Conservation (phyloP, 192 early-diverging fungal genomes). For the Mortierella antarctica region DNA sequence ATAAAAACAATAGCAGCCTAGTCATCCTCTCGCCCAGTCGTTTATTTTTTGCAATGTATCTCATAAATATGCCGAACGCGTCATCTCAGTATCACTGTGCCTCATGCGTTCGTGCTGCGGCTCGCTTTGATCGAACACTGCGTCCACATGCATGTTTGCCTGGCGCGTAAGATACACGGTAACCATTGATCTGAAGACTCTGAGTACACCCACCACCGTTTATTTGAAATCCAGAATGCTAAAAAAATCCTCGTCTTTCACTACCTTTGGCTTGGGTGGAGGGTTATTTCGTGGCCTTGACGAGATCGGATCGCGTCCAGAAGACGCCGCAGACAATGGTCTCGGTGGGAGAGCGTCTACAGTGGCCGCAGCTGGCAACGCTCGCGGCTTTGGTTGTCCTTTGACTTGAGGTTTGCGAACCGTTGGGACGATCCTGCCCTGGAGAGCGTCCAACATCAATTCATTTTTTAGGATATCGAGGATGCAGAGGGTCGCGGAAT, state of each 20-base stretch:
- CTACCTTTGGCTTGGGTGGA: too few species aligned
- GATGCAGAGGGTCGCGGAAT: neutral
- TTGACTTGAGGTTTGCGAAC: neutral
- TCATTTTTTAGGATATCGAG: slow-evolving; percentile 23
- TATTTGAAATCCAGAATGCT: slow-evolving; percentile 23
- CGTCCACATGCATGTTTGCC: too few species aligned
- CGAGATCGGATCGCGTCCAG: neutral
- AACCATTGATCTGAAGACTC: neutral
- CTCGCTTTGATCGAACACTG: too few species aligned
- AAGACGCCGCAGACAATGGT: neutral
- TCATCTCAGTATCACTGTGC: neutral
- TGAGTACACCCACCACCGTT: neutral
- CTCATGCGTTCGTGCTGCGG: too few species aligned
- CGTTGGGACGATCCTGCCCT: slow-evolving; percentile 16
- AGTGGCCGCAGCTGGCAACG: neutral
- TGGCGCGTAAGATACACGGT: neutral
- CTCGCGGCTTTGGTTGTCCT: too few species aligned
- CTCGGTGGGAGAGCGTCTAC: neutral
- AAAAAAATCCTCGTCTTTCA: slow-evolving; percentile 45
- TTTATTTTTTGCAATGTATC: neutral
- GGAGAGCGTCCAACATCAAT: slow-evolving; percentile 19
- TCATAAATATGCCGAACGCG: neutral
- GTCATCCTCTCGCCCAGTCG: neutral
- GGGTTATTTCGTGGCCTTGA: neutral
- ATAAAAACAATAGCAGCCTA: neutral